Evolutionary conservation across 2,329 filamentous ascomycete genomes (phyloP), one percentile per base, ranked within the genome.

Genomic region (Botrytis medusae): DNA sequence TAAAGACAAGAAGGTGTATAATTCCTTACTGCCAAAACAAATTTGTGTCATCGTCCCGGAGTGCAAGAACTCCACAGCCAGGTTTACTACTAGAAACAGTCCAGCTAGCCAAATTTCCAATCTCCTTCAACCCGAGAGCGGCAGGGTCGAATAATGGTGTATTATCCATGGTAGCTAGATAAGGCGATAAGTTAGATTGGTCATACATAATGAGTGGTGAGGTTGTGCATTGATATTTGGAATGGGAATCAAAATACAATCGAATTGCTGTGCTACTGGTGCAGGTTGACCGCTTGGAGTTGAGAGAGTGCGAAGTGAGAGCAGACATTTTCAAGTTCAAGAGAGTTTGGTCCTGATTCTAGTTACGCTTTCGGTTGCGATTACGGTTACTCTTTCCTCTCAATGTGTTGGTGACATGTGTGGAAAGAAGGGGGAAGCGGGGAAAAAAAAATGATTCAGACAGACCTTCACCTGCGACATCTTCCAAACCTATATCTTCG

Each of bases 51-150:
- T 94, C 92, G 75, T 89, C 90, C 46, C 93, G 89, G 32, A 96
- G 87, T 79, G 93, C 92, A 40, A 91, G 89, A 22, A 95, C 90
- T 2, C 92, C 92, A 77, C 92, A 94, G 57, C 93, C 93, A 1
- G 92, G 92, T 82, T 96, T 96, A 79, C 90, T 90, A 79, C 90
- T 93, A 81, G 91, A 93, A 77, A 95, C 93, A 18, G 92, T 95
- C 86, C 94, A 95, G 76, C 91, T 92, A 46, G 92, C 93, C 32
- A 96, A 86, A 75, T 94, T 94, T 78, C 92, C 93, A 80, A 96
- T 95, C 81, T 96, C 93, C 81, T 94, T 95, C 75, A 95, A 85
- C 61, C 90, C 86, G 16, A 81, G 67, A 51, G 77, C 76, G 29
- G 85, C 83, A 22, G 89, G 84, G 72, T 90, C 85, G 70, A 90